Base-by-base conservation (phyloP, 805 yeast genomes). In the Candida ascalaphidarum region DNA sequence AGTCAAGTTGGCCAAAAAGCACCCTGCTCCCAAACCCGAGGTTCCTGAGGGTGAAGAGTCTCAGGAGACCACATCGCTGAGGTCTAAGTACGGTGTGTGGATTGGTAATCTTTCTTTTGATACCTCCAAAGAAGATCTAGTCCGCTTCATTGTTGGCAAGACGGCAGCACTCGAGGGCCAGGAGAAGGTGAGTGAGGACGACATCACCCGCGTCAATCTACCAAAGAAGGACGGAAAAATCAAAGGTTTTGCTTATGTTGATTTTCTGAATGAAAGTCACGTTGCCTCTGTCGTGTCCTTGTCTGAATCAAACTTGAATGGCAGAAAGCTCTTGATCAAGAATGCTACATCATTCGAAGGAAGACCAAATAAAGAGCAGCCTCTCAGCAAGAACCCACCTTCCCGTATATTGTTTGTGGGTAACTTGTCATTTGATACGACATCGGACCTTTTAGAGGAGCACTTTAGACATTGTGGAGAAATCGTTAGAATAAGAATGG, bases 401-500 rank as follows among this genome's bases (percentile, higher is more conserved):
- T 77, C 92, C 3, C 66, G 94, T 40, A 81, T 86, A 35, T 58
- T 89, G 32, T 92, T 92, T 48, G 94, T 89, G 12, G 97, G 98
- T 24, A 92, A 92, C 50, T 62, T 92, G 25, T 78, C 96, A 0
- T 92, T 85, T 47, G 96, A 88, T 48, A 83, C 96, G 7, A 82
- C 94, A 1, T 77, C 81, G 35, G 94, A 81, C 17, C 55, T 76
- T 37, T 60, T 89, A 24, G 77, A 74, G 39, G 80, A 75, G 41
- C 95, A 83, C 37, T 89, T 89, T 64, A 80, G 81, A 54, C 89
- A 81, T 45, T 86, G 95, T 58, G 96, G 97, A 22, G 86, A 81
- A 37, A 89, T 94, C 34, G 58, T 65, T 17, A 74, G 74, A 40
- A 74, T 89, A 30, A 73, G 98, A 53, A 89, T 88, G 94, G 97